Evolutionary conservation across 73 alveolate genomes (phyloP), one percentile per base, ranked within the genome.

Genomic region (Loxodes magnus): DNA sequence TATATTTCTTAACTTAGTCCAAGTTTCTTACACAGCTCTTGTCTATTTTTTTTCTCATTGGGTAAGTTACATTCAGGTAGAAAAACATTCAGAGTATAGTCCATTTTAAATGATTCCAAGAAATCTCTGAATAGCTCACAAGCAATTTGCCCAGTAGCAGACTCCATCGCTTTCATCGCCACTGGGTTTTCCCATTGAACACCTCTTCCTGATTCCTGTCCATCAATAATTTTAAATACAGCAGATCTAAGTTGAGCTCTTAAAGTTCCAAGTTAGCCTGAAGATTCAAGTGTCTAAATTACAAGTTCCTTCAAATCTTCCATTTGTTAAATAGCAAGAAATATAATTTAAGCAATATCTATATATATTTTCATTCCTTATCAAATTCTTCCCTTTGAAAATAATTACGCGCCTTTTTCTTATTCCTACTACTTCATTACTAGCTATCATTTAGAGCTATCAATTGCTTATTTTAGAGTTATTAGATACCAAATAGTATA

Each of bases 91-190:
- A 46, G 39, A 9, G 59, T 25, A 24, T 10, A 46, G n/a, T 46
- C 27, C 59, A 46, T 46, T 19, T 46, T 46, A 41, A 25, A 46
- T 37, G 43, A 46, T 24, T 46, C 59, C 39, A 46, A 5, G 34
- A 46, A 46, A 46, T 46, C 59, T 17, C 59, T 17, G 50, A 46
- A 46, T 7, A 46, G 39, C 5, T 17, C 51, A 24, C 22, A 37
- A n/a, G 59, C 59, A 16, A 46, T 12, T 7, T 7, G 7, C 6
- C 59, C 59, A n/a, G 22, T 41, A 21, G 59, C 43, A 10, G 19
- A 25, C 27, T 46, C 43, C 14, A 41, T 41, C 34, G 26, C 26
- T 19, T 9, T 10, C n/a, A 46, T 24, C 17, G 59, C 35, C 59
- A 25, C 27, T 6, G 59, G 27, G 28, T 46, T 46, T 12, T 46